Base-by-base conservation (phyloP, 208 protist species). In the Novymonas esmeraldas region DNA sequence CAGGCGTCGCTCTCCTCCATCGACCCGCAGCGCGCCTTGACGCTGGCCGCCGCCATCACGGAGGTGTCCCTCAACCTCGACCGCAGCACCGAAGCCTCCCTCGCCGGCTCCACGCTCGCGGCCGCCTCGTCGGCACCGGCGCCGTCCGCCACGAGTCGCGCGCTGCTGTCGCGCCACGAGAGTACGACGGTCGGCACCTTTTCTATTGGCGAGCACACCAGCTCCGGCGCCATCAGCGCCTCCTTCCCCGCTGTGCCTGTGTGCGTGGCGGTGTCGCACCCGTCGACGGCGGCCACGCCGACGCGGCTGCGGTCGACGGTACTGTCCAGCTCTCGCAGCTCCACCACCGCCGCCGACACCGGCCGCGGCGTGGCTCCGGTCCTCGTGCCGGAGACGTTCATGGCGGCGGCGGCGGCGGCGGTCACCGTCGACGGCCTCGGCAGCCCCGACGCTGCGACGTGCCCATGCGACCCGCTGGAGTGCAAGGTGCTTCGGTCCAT, bases 11-110 rank as follows among this genome's bases (percentile, higher is more conserved):
- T 61, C 1, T 34, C 56, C 38, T 46, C 45, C n/a, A 24, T 79
- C 4, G 67, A 71, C 36, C 20, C 63, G n/a, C 57, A 67, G 36
- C 63, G 65, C 26, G 78, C 74, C 16, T 33, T 84, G 10, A 56
- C 38, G 18, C 61, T 84, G 18, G 78, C 78, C 2, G 78, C 78
- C 3, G 78, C 78, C 59, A 84, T 84, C 52, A 84, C 78, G 14
- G 78, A 84, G 26, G 64, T 69, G 10, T 58, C 73, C 2, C 48
- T 78, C 18, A 64, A 64, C 34, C 45, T 64, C 6, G 46, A 56
- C 24, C 44, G 46, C 16, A 56, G 29, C 29, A 29, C 45, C 18
- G 59, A 64, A 9, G 31, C 45, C 16, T 64, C 59, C 9, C 39
- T 64, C 7, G 14, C 65, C 18, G 24, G 33, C n/a, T 46, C 45